Base-by-base conservation (phyloP, 768 basidiomycete genomes). In the Strobilomyces echinocephalus region DNA sequence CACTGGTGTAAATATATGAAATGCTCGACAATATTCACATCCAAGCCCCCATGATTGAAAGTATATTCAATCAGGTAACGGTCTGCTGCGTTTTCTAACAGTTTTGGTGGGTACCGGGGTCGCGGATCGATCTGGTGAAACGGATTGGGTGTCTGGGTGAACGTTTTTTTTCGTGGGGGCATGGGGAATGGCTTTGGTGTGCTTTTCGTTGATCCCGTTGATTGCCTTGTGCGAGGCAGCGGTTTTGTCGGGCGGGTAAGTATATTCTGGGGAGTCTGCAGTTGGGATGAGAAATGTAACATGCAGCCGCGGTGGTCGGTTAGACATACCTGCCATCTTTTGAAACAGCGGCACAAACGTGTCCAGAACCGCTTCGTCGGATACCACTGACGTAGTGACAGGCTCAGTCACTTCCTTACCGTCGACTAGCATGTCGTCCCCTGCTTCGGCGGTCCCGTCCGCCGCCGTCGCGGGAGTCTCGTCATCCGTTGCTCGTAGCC, bases 311-410 rank as follows among this genome's bases (percentile, higher is more conserved):
- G 7, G 21, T 8, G 12, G 14, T 33, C 31, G 4, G 24, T 48
- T 1, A 18, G 12, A 67, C 73, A 12, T 58, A 81, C 79, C 74
- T 79, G 76, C 47, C 70, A 69, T 66, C 45, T 55, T 63, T 58
- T 72, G 80, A 76, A 94, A 94, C 24, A 93, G 69, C 33, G 77
- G 74, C 24, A 84, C 71, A 54, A 93, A 79, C 15, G 72, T 66
- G 8, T 74, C 67, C 62, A 91, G 78, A 66, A 91, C 84, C 12
- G 73, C 69, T n/a, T 75, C 69, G 39, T 73, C 71, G 5, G 86
- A 78, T 21, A 69, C 30, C 68, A 58, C 36, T 72, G 74, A 50
- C 53, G 42, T 54, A 38, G 60, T 64, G 40, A 60, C 26, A 30
- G 56, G 48, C 24, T 49, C 48, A 45, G 54, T 55, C 48, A 63